These are phyloP conservation scores for Paramecium primaurelia DNA, from an alignment of 73 alveolate genomes.

Conservation along the genomic window DNA sequence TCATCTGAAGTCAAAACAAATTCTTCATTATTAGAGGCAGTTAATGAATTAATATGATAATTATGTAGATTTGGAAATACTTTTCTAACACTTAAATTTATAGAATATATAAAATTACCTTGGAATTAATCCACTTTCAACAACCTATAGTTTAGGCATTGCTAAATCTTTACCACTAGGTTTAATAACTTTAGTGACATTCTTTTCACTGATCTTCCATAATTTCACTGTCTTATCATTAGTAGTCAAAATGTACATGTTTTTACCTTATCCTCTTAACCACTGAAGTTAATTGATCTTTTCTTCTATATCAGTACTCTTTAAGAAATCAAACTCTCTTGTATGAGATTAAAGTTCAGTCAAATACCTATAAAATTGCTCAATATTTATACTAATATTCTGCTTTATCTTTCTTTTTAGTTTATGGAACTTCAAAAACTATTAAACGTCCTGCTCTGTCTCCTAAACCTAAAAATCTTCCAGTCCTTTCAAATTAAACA, in stretches of 20 bases:
- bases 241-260: constrained; percentile 66
- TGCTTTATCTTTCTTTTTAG: constrained; percentile 51
- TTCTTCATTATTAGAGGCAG: constrained; percentile 59
- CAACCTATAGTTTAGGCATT: constrained; percentile 57
- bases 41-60: constrained; percentile 60
- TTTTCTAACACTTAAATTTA: constrained; percentile 18
- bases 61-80: constrained; percentile 60
- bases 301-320: constrained; percentile 75
- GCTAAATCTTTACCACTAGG: constrained; percentile 60
- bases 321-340: constrained; percentile 76
- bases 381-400: constrained; percentile 53
- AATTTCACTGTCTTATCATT: constrained; percentile 77
- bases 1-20: constrained; percentile 59
- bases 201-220: constrained; percentile 63
- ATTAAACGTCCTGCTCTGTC: constrained; percentile 86
- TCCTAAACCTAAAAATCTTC: constrained; percentile 76
- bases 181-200: constrained; percentile 53
- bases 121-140: constrained; percentile 62
- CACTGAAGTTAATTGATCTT: constrained; percentile 74
- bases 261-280: constrained; percentile 68
- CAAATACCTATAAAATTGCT: constrained; percentile 63
- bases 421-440: constrained; percentile 62
- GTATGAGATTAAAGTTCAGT: constrained; percentile 79
- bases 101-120: background rate
- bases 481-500: constrained; percentile 72